Evolutionary conservation across 257 asterid genomes (phyloP).

Genomic region (Fraxinus cuspidata): DNA sequence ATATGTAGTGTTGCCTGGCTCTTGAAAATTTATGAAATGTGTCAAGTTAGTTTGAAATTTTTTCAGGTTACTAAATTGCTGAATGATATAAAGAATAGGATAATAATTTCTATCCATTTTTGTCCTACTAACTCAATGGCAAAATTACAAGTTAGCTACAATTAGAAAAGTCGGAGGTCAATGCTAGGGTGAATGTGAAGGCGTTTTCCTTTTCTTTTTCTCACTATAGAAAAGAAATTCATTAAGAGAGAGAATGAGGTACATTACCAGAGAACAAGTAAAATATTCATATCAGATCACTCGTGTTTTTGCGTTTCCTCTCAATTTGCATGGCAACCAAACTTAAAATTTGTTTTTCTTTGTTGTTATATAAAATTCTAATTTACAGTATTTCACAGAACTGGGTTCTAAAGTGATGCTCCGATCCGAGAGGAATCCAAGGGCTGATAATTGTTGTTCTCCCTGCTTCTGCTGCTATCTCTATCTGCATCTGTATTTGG

Average conservation of each 20-base stretch:
- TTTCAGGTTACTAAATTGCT: neutral
- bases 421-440: slow-evolving; percentile 5
- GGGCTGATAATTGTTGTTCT: slow-evolving; percentile 7
- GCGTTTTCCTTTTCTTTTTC: neutral
- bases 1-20: neutral
- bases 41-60: neutral
- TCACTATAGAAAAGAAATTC: neutral
- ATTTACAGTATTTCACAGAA: neutral
- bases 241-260: neutral
- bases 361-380: neutral
- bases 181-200: neutral
- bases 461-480: slow-evolving; percentile 12
- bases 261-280: neutral
- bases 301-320: neutral
- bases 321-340: slow-evolving; percentile 13
- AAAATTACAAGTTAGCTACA: neutral
- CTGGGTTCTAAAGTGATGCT: slow-evolving; percentile 9
- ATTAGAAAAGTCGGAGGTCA: neutral
- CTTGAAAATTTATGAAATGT: neutral
- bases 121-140: neutral
- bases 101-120: neutral
- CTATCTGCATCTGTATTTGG: slow-evolving; percentile 2
- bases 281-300: neutral
- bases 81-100: neutral
- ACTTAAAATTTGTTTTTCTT: neutral